A percentile compares a stretch with the other conserved stretches of the same genome.
phyloP scores from a whole-genome alignment of 2,329 filamentous ascomycete species.

The Monosporascus sp. region DNA sequence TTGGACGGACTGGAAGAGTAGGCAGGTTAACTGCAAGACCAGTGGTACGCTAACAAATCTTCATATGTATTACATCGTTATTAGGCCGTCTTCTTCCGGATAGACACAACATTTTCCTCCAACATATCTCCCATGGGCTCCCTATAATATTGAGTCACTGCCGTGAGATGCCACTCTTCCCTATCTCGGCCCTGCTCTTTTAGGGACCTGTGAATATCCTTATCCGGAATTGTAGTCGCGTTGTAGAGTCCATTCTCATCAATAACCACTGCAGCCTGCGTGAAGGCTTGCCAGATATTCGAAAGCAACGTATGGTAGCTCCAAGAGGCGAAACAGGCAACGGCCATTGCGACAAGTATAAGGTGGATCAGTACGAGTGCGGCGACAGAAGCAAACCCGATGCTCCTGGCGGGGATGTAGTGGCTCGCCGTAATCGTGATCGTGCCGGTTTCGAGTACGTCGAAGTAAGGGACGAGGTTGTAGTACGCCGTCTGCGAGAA shows the following conservation, averaged over 20 bases:
- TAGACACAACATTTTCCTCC: too few relatives aligned
- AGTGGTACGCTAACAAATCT: too few relatives aligned
- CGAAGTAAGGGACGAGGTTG: background rate
- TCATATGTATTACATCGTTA: too few relatives aligned
- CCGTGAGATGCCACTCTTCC: background rate
- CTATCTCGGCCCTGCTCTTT: background rate
- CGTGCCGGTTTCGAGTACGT: background rate
- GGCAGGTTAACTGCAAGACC: too few relatives aligned
- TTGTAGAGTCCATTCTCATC: background rate
- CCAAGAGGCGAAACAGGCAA: background rate
- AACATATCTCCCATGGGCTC: too few relatives aligned
- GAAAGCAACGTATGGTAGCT: background rate
- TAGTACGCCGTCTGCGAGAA: background rate
- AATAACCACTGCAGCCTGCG: background rate
- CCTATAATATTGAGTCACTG: background rate
- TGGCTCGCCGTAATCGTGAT: background rate
- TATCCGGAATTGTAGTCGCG: background rate
- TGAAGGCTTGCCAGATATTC: background rate
- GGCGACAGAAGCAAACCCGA: background rate
- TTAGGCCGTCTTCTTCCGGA: too few relatives aligned
- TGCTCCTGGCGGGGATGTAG: background rate
- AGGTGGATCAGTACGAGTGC: background rate
- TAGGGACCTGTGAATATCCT: background rate
- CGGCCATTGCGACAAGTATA: background rate
- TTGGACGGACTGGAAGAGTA: too few relatives aligned